Evolutionary conservation across 169 alveolate species (phyloP).

Genomic region (Babesia ovata): DNA sequence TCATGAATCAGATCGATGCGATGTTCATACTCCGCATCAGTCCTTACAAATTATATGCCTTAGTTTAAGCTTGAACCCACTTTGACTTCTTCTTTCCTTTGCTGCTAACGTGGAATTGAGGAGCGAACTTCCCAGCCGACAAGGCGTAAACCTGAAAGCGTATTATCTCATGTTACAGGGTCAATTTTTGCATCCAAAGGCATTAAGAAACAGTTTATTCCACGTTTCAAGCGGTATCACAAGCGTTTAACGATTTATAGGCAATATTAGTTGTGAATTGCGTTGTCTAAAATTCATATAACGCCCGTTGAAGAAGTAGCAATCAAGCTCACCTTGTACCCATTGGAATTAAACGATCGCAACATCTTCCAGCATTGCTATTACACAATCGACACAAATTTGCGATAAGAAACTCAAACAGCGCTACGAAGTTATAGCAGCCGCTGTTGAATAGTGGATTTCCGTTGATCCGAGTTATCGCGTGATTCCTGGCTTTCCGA

Average conservation of each 20-base stretch:
- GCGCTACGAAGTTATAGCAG: too few species aligned
- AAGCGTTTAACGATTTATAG: too few species aligned
- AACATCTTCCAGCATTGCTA: conserved; percentile 28
- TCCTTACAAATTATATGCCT: conserved; percentile 19
- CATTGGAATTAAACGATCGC: conserved; percentile 65
- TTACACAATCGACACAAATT: too few species aligned
- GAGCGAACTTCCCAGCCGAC: conserved; percentile 65
- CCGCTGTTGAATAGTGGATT: background rate
- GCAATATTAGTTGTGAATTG: too few species aligned
- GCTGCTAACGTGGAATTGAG: conserved; percentile 44
- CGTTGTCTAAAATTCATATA: too few species aligned
- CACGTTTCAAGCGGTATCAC: too few species aligned
- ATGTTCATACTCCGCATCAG: conserved; percentile 48
- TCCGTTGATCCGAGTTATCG: background rate
- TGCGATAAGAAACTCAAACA: too few species aligned
- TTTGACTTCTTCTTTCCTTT: conserved; percentile 40
- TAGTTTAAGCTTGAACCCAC: conserved; percentile 5
- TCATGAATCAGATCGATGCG: conserved; percentile 75
- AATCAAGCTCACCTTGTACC: conserved; percentile 48
- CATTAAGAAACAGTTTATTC: too few species aligned
- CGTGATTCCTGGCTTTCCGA: background rate
- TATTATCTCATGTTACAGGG: background rate
- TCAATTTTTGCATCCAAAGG: background rate
- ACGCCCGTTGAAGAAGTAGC: too few species aligned
- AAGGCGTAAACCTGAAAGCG: conserved; percentile 54